A percentile compares a stretch with the other conserved stretches of the same genome.
Conservation (phyloP, 257 asterid genomes). For the Solanum paucissectum region DNA sequence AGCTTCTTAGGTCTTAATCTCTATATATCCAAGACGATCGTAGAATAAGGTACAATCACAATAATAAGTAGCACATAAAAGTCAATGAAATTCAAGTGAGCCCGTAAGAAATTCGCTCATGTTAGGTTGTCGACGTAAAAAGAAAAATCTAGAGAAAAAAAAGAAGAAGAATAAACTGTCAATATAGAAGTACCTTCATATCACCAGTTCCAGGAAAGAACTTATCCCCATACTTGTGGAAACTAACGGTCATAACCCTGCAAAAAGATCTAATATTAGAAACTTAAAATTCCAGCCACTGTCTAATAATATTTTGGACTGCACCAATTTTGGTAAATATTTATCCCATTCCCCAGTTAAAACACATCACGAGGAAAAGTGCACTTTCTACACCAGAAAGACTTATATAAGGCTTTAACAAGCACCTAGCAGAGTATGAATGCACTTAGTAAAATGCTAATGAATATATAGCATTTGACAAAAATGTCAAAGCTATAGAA, state of each 20-base stretch:
- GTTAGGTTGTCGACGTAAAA: background rate
- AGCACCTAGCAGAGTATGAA: background rate
- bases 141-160: background rate
- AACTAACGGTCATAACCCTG: slow-evolving; percentile 99
- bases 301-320: background rate
- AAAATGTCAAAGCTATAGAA: background rate
- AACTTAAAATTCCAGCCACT: background rate
- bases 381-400: background rate
- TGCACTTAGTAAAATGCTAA: background rate
- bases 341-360: background rate
- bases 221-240: slow-evolving; percentile 92
- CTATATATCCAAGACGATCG: background rate
- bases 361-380: background rate
- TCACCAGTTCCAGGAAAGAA: slow-evolving; percentile 99
- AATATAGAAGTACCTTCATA: slow-evolving; percentile 61
- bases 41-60: background rate
- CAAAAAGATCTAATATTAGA: slow-evolving; percentile 1
- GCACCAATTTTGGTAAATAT: background rate
- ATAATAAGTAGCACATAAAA: background rate
- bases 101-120: background rate
- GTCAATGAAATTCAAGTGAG: background rate
- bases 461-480: background rate
- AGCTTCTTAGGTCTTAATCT: background rate
- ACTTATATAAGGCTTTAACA: background rate
- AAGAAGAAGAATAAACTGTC: slow-evolving; percentile 2